These are phyloP conservation scores for Tulasnella sp. DNA, from an alignment of 768 basidiomycete genomes.

Conservation along the genomic window DNA sequence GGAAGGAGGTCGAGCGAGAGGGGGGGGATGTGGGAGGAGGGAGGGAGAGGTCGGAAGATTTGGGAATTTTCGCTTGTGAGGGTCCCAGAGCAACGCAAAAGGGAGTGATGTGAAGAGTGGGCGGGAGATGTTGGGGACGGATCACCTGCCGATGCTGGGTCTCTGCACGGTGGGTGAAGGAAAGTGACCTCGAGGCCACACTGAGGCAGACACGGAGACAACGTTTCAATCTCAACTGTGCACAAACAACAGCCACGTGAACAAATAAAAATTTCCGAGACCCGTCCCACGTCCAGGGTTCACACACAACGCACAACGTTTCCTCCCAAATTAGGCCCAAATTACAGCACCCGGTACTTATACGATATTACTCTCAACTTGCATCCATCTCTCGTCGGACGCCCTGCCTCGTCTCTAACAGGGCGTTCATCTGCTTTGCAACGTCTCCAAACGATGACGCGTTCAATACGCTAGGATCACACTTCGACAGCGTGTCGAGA, in stretches of 20 bases:
- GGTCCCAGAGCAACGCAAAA: background rate
- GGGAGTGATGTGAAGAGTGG: slow-evolving; percentile 4
- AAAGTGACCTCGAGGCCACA: slow-evolving; percentile 23
- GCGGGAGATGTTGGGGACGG: slow-evolving; percentile 18
- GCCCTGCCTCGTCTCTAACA: slow-evolving; percentile 19
- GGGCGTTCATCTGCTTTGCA: slow-evolving; percentile 25
- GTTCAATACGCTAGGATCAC: slow-evolving; percentile 4
- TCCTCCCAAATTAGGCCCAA: slow-evolving; percentile 16
- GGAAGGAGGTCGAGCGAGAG: background rate
- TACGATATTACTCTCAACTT: background rate
- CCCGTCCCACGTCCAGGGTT: background rate
- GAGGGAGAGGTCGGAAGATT: background rate
- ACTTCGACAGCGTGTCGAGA: slow-evolving; percentile 19
- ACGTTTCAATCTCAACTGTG: slow-evolving; percentile 16
- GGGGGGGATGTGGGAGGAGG: background rate
- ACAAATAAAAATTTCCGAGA: slow-evolving; percentile 18
- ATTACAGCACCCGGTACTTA: background rate
- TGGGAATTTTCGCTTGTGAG: slow-evolving; percentile 5
- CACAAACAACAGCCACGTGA: background rate
- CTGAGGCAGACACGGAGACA: slow-evolving; percentile 17
- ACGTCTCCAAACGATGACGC: slow-evolving; percentile 18
- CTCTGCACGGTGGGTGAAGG: background rate
- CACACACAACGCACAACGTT: slow-evolving; percentile 12
- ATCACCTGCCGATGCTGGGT: slow-evolving; percentile 11
- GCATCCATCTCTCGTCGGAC: slow-evolving; percentile 20